Conservation (phyloP, 139 green algal genomes). For the Mesostigma viride region DNA sequence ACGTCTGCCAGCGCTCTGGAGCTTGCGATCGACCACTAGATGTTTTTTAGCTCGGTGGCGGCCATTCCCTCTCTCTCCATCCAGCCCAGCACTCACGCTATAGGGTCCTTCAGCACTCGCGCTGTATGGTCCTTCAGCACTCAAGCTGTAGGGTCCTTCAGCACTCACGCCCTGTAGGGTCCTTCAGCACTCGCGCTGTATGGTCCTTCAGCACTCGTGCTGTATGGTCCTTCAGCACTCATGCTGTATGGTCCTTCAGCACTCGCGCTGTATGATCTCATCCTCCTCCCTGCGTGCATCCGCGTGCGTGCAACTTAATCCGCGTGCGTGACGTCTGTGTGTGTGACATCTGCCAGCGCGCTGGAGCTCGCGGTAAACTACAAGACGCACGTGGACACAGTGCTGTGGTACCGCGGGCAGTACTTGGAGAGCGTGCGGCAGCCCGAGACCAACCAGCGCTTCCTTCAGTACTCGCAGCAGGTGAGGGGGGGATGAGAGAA, state of each 20-base stretch:
- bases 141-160: no score
- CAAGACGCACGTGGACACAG: slow-evolving; percentile 59
- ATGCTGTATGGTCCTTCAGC: no score
- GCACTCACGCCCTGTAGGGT: no score
- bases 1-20: slow-evolving; percentile 43
- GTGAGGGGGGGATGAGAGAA: background rate
- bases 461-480: slow-evolving; percentile 8
- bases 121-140: no score
- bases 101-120: no score
- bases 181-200: no score
- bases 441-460: background rate
- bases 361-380: slow-evolving; percentile 56
- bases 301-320: slow-evolving; percentile 4
- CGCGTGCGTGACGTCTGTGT: background rate
- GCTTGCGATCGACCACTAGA: slow-evolving; percentile 54
- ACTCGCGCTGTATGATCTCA: no score
- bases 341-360: slow-evolving; percentile 33
- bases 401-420: slow-evolving; percentile 42
- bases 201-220: no score
- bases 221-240: no score
- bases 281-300: no score
- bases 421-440: slow-evolving; percentile 11
- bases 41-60: slow-evolving; percentile 59
- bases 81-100: no score
- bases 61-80: no score